phyloP scores from a whole-genome alignment of 1,284 basidiomycete species.

The Pseudozyma sp. region DNA sequence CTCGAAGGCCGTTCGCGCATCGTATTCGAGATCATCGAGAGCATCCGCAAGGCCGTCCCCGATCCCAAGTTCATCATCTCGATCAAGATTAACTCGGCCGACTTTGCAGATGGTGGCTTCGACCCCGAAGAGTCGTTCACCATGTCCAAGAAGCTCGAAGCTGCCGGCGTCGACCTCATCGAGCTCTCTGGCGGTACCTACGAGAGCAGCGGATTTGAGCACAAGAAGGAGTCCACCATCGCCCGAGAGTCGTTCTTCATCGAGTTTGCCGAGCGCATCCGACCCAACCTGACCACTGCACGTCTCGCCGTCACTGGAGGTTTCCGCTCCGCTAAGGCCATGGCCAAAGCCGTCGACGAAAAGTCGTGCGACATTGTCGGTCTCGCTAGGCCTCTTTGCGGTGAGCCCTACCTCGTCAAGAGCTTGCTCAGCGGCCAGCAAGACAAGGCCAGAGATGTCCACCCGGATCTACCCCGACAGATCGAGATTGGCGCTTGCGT shows the following conservation, averaged over 20 bases:
- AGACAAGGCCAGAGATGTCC: constrained; percentile 30
- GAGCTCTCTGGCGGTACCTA: constrained; percentile 90
- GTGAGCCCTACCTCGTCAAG: constrained; percentile 49
- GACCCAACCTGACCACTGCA: constrained; percentile 48
- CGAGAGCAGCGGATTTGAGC: constrained; percentile 77
- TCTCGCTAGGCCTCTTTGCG: constrained; percentile 41
- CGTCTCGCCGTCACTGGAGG: constrained; percentile 85
- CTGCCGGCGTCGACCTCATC: constrained; percentile 77
- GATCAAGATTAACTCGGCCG: constrained; percentile 85
- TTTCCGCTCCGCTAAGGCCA: constrained; percentile 75
- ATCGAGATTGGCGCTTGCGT: constrained; percentile 46
- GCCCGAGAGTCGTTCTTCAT: constrained; percentile 72
- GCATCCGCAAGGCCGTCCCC: constrained; percentile 76
- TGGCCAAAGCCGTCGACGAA: constrained; percentile 72
- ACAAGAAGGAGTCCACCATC: constrained; percentile 53
- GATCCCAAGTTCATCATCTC: constrained; percentile 77
- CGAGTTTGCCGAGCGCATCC: constrained; percentile 69
- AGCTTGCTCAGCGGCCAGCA: constrained; percentile 33
- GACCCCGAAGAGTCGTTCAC: constrained; percentile 73
- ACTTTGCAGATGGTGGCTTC: constrained; percentile 76
- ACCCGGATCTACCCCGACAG: constrained; percentile 37
- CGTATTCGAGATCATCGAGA: constrained; percentile 76
- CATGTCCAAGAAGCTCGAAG: constrained; percentile 72
- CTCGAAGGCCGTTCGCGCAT: constrained; percentile 70
- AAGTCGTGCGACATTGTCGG: constrained; percentile 55